These are phyloP conservation scores for Arabis hirsuta DNA, from an alignment of 345 rosid species.

Conservation along the genomic window DNA sequence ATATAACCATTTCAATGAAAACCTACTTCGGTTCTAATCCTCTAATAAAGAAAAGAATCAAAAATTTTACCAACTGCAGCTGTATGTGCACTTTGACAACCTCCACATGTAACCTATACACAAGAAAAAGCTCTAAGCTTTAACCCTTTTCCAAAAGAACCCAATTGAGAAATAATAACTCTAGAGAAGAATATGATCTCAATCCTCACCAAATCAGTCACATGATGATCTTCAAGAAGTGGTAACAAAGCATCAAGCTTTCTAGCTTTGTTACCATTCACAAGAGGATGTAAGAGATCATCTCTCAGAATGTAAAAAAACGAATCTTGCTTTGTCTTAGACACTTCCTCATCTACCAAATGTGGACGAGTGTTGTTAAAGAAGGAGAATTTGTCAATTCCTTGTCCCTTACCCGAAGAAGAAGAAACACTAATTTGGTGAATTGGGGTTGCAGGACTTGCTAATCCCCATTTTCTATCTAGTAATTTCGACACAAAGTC, in stretches of 20 bases:
- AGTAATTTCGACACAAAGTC: conserved; percentile 57
- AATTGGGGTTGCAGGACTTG: conserved; percentile 60
- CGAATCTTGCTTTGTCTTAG: conserved; percentile 34
- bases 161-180: conserved; percentile 1
- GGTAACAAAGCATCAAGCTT: conserved; percentile 84
- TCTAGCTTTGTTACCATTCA: conserved; percentile 92
- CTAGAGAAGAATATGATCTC: neutral
- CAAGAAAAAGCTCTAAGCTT: conserved; percentile 13
- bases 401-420: conserved; percentile 27
- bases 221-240: conserved; percentile 59
- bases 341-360: conserved; percentile 48
- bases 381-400: conserved; percentile 41
- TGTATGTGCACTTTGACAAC: conserved; percentile 94
- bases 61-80: conserved; percentile 72
- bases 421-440: conserved; percentile 57
- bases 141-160: neutral
- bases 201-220: conserved; percentile 83
- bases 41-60: neutral
- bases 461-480: conserved; percentile 71
- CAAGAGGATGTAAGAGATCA: conserved; percentile 86
- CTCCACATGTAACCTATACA: conserved; percentile 91
- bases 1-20: conserved; percentile 23
- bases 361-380: conserved; percentile 47
- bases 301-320: conserved; percentile 81
- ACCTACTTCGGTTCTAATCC: neutral